Conservation (phyloP, 148 eudicot species). For the Heliamphora exappendiculata region DNA sequence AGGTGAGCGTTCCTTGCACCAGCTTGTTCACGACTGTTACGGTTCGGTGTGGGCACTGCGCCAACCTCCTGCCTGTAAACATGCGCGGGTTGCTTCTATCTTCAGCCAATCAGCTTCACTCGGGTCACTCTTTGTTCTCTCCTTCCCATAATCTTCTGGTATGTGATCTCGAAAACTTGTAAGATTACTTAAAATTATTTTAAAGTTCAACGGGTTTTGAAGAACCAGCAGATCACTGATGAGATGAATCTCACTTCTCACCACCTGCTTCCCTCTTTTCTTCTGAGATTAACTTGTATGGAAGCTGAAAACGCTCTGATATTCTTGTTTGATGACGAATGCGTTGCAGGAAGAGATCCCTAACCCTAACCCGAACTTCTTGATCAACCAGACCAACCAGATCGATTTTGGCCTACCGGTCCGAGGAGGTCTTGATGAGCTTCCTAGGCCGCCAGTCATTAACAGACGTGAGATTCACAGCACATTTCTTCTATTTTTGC, state of each 20-base stretch:
- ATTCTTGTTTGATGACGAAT: not conserved
- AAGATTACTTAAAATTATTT: too few relatives aligned
- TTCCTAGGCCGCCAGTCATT: slow-evolving; percentile 65
- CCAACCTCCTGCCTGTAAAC: slow-evolving; percentile 59
- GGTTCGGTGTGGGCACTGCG: slow-evolving; percentile 88
- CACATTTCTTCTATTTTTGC: not conserved
- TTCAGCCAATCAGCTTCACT: slow-evolving; percentile 37
- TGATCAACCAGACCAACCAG: slow-evolving; percentile 31
- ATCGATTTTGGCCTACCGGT: slow-evolving; percentile 38
- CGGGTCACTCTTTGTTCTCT: slow-evolving; percentile 46
- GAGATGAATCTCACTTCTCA: not conserved
- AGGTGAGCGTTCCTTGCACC: slow-evolving; percentile 92
- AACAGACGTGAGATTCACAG: slow-evolving; percentile 63
- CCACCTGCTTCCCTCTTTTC: not conserved
- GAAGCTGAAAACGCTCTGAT: not conserved
- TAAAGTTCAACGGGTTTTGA: too few relatives aligned
- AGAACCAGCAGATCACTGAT: too few relatives aligned
- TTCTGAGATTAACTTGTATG: not conserved
- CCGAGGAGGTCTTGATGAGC: slow-evolving; percentile 51
- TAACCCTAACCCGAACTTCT: slow-evolving; percentile 23
- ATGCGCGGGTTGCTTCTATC: slow-evolving; percentile 62
- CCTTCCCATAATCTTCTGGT: slow-evolving; percentile 68
- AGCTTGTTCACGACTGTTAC: slow-evolving; percentile 89
- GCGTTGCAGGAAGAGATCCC: slow-evolving; percentile 31
- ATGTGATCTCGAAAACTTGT: not conserved